Evolutionary conservation across 495 filamentous ascomycete species (phyloP).

Genomic region (Trichocladium uniseriatum): DNA sequence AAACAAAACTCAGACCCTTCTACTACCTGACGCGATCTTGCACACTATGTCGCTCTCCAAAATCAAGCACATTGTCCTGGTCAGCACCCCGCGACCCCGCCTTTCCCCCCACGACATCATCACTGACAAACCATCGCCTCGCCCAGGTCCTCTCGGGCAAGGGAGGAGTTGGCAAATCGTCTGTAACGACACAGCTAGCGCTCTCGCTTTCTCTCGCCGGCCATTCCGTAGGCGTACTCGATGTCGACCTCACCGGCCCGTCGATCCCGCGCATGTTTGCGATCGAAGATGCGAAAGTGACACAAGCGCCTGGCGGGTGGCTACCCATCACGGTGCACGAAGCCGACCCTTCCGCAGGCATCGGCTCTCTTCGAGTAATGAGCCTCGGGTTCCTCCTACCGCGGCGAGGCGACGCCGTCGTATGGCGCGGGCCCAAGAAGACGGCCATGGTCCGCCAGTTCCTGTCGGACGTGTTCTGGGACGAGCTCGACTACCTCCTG

Average conservation of each 20-base stretch:
- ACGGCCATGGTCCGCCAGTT: conserved; percentile 99
- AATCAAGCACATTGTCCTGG: conserved; percentile 53
- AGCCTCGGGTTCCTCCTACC: conserved; percentile 85
- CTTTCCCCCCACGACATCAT: conserved; percentile 3
- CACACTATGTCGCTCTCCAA: conserved; percentile 49
- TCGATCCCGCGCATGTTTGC: conserved; percentile 91
- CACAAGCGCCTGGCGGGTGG: conserved; percentile 82
- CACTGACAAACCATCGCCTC: conserved; percentile 1
- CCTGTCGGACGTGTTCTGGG: conserved; percentile 86
- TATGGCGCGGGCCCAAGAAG: conserved; percentile 97
- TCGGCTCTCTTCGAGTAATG: conserved; percentile 76
- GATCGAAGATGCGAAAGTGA: conserved; percentile 80
- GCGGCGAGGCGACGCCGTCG: conserved; percentile 75
- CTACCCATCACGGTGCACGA: conserved; percentile 74
- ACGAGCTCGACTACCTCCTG: conserved; percentile 74
- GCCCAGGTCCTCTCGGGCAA: conserved; percentile 83
- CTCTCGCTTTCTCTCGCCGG: conserved; percentile 77
- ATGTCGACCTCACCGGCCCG: conserved; percentile 92
- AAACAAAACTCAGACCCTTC: too few species aligned
- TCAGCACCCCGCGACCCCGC: conserved; percentile 23
- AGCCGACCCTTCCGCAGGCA: conserved; percentile 34
- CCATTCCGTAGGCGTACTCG: conserved; percentile 85
- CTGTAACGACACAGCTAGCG: conserved; percentile 88
- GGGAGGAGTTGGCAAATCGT: conserved; percentile 96
- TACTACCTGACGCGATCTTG: too few species aligned